Base-by-base conservation (phyloP, 495 filamentous ascomycete species). In the Penicillium cinerascens region DNA sequence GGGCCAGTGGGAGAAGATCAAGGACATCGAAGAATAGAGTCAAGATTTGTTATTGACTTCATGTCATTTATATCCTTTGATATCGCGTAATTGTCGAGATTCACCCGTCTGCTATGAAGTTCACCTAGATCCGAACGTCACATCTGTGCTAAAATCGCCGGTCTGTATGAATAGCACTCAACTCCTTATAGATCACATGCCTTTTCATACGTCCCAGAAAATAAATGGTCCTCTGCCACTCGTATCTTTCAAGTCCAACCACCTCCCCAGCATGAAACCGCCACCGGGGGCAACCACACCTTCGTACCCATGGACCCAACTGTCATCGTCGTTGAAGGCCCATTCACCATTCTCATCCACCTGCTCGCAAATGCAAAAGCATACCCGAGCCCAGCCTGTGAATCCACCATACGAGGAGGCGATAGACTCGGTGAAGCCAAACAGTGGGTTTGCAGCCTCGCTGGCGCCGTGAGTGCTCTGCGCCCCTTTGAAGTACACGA, bases 1-100 rank as follows among this genome's bases (percentile, higher is more conserved):
- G 69, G 84, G 84, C 21, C 77, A 84, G 48, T 98, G 93, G 93
- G 92, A 97, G 76, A 89, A 85, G 61, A 90, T 97, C 42, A 95
- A 93, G 79, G 89, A 88, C 56, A 91, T 98, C 67, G 92, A 96
- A 71, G 93, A 98, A 77, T 97, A 68, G 54, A 49, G 49, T 46
- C 47, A 51, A 46, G 40, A 55, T 55, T 44, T 51, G 42, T 43
- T n/a, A 23, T 51, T 33, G 51, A 16, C 49, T 49, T 33, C 53
- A 21, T 46, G 36, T 49, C 40, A 44, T 58, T 48, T 61, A 52
- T 57, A 55, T 51, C 49, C 52, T 56, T 49, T 40, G 35, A 46
- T 45, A 20, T 47, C 45, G 36, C 55, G 62, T 59, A 47, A 61
- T 54, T 49, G 29, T 36, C 42, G 42, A 54, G 21, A 53, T 39